These are phyloP conservation scores for Crepidotus variabilis DNA, from an alignment of 768 basidiomycete genomes.

Conservation along the genomic window DNA sequence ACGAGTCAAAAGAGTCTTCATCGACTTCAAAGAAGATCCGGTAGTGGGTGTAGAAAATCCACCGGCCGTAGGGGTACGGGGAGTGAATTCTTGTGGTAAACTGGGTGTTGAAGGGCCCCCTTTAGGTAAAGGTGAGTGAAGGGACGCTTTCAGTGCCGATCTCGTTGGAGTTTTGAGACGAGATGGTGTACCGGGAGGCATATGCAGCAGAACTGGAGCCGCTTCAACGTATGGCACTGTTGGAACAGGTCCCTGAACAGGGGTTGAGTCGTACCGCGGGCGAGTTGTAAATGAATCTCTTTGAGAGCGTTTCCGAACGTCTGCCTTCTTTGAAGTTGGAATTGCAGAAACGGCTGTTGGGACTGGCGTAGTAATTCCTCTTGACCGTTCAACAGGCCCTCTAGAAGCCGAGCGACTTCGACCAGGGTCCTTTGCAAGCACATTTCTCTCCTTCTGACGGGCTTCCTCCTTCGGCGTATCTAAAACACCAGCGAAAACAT, in stretches of 20 bases:
- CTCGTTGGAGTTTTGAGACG: constrained; percentile 29
- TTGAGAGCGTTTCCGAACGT: no score
- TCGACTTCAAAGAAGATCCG: constrained; percentile 22
- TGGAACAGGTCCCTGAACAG: constrained; percentile 2
- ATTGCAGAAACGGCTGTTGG: no score
- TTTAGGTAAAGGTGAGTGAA: constrained; percentile 29
- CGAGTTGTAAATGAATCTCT: no score
- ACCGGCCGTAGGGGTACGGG: constrained; percentile 1
- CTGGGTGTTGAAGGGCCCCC: neutral
- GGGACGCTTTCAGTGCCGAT: constrained; percentile 33
- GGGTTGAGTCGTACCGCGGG: neutral
- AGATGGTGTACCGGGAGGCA: constrained; percentile 21
- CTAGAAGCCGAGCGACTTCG: neutral
- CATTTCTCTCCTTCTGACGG: neutral
- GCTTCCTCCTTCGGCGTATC: neutral
- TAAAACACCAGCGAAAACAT: neutral
- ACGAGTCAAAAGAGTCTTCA: constrained; percentile 27
- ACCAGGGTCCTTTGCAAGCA: neutral
- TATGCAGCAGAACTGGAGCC: constrained; percentile 8
- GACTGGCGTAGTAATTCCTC: no score
- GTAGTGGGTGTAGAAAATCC: constrained; percentile 10
- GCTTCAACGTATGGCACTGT: constrained; percentile 5
- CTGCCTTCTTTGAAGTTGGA: no score
- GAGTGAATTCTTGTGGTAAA: constrained; percentile 17
- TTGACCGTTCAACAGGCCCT: no score